Percentiles rank a stretch among this genome's conserved stretches.
These are phyloP conservation scores for Camillea tinctor DNA, from an alignment of 2,329 filamentous ascomycete genomes.

Conservation along the genomic window DNA sequence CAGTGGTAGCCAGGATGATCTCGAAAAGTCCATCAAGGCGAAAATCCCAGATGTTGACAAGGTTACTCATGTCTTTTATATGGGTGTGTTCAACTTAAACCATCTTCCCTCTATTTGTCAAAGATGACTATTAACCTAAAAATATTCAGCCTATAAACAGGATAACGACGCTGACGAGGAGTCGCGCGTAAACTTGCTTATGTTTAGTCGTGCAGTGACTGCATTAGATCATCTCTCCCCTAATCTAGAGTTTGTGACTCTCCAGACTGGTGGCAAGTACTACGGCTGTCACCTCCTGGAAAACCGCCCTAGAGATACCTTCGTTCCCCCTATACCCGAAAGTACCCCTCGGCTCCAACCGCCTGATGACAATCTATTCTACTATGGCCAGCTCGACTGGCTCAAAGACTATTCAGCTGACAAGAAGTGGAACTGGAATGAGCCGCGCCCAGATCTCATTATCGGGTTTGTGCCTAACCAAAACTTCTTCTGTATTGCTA, in stretches of 20 bases:
- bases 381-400: constrained; percentile 6
- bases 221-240: constrained; percentile 37
- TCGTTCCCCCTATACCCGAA: constrained; percentile 38
- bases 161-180: constrained; percentile 30
- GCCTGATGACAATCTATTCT: constrained; percentile 5
- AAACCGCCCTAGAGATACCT: constrained; percentile 26
- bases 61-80: constrained; percentile 44
- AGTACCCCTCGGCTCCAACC: constrained; percentile 35
- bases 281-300: constrained; percentile 34
- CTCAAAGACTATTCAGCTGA: background rate
- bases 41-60: constrained; percentile 36
- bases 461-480: constrained; percentile 43
- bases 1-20: constrained; percentile 25
- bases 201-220: constrained; percentile 38
- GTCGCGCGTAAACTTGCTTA: constrained; percentile 35
- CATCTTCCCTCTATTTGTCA: background rate
- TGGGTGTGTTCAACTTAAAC: constrained; percentile 25
- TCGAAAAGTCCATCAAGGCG: constrained; percentile 34
- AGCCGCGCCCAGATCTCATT: constrained; percentile 44
- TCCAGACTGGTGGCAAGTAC: constrained; percentile 43
- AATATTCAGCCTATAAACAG: constrained; percentile 29
- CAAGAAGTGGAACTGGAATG: constrained; percentile 43
- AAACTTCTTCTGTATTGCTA: constrained; percentile 42
- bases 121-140: constrained; percentile 30
- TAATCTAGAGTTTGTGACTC: constrained; percentile 38